Base-by-base conservation (phyloP, 805 yeast genomes). In the Nakazawaea anatomiae region DNA sequence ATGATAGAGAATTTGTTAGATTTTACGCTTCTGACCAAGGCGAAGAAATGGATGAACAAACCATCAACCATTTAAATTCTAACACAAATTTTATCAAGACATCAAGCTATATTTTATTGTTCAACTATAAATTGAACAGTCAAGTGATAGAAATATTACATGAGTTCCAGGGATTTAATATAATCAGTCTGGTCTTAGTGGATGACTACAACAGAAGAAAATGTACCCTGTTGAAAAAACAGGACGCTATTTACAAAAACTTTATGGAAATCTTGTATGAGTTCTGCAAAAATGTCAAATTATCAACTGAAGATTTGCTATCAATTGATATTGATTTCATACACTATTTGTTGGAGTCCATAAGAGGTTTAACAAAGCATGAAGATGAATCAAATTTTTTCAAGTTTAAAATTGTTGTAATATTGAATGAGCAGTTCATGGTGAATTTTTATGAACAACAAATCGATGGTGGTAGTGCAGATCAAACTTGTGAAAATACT, bases 401-500 rank as follows among this genome's bases (percentile, higher is more conserved):
- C 39, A 82, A 85, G 54, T 83, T 90, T 69, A 83, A 82, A 59
- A 69, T 88, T 12, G 65, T 91, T 10, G 69, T 91, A 39, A 83
- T 89, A 1, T 70, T 91, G 29, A 91, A 91, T 66, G 97, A 91
- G 63, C 97, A 91, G 66, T 91, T 81, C 65, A 80, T 91, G 84
- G 85, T 89, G 39, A 69, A 79, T 54, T 72, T 57, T 64, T 75
- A 57, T 59, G 74, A 64, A 32, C 36, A 44, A 5, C 49, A 39
- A 52, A 43, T 34, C 5, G 39, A 51, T 5, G 44, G 47, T 38
- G 43, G 65, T 4, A 59, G 11, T 32, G 6, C 40, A 11, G 14
- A 38, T 38, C 14, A 63, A 38, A 48, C 56, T 1, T 54, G 54
- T 1, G 54, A 48, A 18, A 78, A 82, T 58, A 77, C 76, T 52